Evolutionary conservation across 768 basidiomycete genomes (phyloP), one percentile per base, ranked within the genome.

Genomic region (Leccinum imitatum): DNA sequence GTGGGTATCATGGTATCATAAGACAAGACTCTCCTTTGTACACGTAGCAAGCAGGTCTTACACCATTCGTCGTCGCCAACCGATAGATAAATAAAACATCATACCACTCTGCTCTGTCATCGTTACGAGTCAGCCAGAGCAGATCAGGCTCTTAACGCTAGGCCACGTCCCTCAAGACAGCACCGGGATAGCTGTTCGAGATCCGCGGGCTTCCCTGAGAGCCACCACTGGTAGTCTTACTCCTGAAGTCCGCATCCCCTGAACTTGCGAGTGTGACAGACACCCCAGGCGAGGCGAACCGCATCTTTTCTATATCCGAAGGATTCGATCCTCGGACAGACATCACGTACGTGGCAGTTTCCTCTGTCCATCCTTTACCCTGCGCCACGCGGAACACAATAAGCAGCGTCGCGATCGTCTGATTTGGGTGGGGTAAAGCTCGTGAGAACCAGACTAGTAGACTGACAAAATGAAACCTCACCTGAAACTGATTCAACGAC

Each of bases 191-290:
- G 21, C 23, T 41, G 50, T 14, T 47, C n/a, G 19, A 61, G 6
- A 47, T 17, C 13, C 1, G n/a, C 13, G 9, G 25, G 33, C 33
- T 35, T 5, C 13, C 13, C 33, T 23, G 31, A 10, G 19, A 19
- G 2, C 41, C 59, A 17, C 11, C 21, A 7, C 44, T 41, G 2
- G 17, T n/a, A 41, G 19, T 41, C n/a, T n/a, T 15, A 6, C 19
- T 33, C 44, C 39, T 55, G 4, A 2, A 1, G 41, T 9, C 7
- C 37, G 3, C 14, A 6, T 62, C 59, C 19, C n/a, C 50, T 5
- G 60, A 56, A n/a, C 53, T 15, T 4, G 53, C 39, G 37, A 35
- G 10, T 14, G 59, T 61, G 2, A 56, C 4, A n/a, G 53, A 63
- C 21, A 19, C 11, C n/a, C 25, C 39, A 35, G n/a, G 37, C 41